Evolutionary conservation across 805 yeast genomes (phyloP).

Genomic region (Nakazawaea laoshanensis): DNA sequence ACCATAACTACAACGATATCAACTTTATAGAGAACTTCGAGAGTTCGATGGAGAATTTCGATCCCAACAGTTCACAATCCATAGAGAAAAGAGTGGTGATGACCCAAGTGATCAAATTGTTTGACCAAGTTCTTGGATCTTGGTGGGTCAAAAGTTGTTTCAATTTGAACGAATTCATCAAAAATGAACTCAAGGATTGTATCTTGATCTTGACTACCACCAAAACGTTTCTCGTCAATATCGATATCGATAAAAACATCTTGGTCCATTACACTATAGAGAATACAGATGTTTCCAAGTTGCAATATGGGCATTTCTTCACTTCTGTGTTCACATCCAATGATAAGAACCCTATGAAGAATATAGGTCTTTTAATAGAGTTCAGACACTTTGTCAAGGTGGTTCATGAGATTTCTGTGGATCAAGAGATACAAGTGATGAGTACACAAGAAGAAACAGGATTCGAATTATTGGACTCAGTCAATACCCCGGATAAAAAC

Average conservation of each 20-base stretch:
- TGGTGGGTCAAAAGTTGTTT: constrained; percentile 24
- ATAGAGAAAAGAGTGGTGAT: constrained; percentile 12
- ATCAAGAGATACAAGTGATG: background rate
- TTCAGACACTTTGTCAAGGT: constrained; percentile 5
- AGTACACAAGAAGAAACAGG: background rate
- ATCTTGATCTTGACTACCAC: constrained; percentile 19
- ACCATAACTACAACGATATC: constrained; percentile 18
- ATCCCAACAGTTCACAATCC: constrained; percentile 16
- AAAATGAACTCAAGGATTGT: constrained; percentile 14
- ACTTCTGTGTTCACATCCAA: constrained; percentile 13
- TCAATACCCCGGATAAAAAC: background rate
- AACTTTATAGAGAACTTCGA: constrained; percentile 33
- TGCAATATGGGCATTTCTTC: constrained; percentile 23
- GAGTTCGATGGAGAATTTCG: constrained; percentile 20
- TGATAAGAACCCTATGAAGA: constrained; percentile 21
- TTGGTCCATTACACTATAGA: constrained; percentile 14
- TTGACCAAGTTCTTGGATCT: constrained; percentile 17
- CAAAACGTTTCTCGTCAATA: constrained; percentile 17
- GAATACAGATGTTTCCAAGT: constrained; percentile 13
- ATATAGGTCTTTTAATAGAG: constrained; percentile 20
- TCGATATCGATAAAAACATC: constrained; percentile 13
- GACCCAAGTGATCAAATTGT: constrained; percentile 12
- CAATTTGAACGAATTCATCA: constrained; percentile 8
- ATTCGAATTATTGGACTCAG: background rate
- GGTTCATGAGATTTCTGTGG: constrained; percentile 1